Base-by-base conservation (phyloP, 441 rosid species). In the Mallotus repandus region DNA sequence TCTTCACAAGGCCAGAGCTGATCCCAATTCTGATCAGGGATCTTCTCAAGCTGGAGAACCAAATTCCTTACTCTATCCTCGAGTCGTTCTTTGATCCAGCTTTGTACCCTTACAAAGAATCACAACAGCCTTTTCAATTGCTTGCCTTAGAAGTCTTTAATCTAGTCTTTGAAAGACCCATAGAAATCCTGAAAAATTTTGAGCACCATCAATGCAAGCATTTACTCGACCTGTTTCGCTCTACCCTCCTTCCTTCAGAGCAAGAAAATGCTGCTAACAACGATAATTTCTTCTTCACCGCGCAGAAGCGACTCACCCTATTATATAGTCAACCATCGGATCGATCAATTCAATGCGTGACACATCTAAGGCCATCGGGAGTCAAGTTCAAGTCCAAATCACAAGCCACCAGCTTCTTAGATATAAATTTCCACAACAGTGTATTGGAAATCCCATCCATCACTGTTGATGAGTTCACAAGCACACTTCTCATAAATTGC, bases 11-110 rank as follows among this genome's bases (percentile, higher is more conserved):
- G 74, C 78, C 78, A 4, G 67, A 69, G 70, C 38, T 74, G 55
- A 71, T 81, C 60, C 75, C 77, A 0, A 35, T 68, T 46, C 66
- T 74, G 19, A 48, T 77, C 29, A 54, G 75, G 12, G 81, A 74
- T 66, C 57, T 68, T 21, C 69, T 74, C 4, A 71, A 77, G 73
- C 68, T 74, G 13, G 81, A 77, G 63, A 76, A 76, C 63, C 83
- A 76, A 52, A 66, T 80, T 54, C 80, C 73, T 5, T 70, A 5
- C 48, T 76, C 70, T 19, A 70, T 76, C 21, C 78, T 80, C 4
- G 4, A 70, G n/a, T 11, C 16, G 1, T 10, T 80, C 21, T 74
- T 61, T 29, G 0, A 0, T 10, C 9, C 38, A 15, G 52, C 69
- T 11, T 0, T 45, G 16, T 79, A 45, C 56, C 71, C 14, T n/a